Conservation (phyloP, 1,139 yeast species). For the Lodderomyces metapsilosis region DNA sequence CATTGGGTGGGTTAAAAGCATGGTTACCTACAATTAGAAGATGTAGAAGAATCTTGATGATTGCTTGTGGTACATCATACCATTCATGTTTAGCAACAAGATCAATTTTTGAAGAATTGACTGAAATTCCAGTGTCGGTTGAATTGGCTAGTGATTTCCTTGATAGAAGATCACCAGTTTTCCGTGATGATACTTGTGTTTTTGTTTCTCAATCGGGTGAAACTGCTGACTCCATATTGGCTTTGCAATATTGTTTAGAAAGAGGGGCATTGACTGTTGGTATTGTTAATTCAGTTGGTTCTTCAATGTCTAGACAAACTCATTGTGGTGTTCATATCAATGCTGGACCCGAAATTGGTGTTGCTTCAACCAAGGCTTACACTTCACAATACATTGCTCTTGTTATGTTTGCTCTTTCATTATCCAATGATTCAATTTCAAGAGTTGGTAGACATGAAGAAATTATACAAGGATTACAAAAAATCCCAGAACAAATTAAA, state of each 20-base stretch:
- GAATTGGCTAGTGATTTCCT: slow-evolving; percentile 97
- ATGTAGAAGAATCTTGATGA: slow-evolving; percentile 94
- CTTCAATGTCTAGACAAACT: slow-evolving; percentile 91
- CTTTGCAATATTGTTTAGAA: slow-evolving; percentile 92
- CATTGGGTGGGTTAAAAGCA: slow-evolving; percentile 86
- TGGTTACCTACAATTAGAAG: slow-evolving; percentile 88
- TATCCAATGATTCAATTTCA: slow-evolving; percentile 88
- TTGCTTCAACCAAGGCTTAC: slow-evolving; percentile 99
- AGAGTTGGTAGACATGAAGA: slow-evolving; percentile 72
- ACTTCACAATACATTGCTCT: slow-evolving; percentile 97
- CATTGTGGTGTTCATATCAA: slow-evolving; percentile 99
- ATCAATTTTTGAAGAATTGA: slow-evolving; percentile 92
- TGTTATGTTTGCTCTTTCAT: slow-evolving; percentile 92
- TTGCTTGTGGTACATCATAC: slow-evolving; percentile 99
- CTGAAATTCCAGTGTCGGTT: slow-evolving; percentile 93
- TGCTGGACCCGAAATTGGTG: slow-evolving; percentile 99
- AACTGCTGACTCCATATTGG: slow-evolving; percentile 97
- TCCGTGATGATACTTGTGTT: slow-evolving; percentile 96
- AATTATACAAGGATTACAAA: slow-evolving; percentile 81
- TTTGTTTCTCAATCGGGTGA: slow-evolving; percentile 99
- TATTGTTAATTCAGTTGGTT: slow-evolving; percentile 91
- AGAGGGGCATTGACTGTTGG: slow-evolving; percentile 98
- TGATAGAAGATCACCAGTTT: slow-evolving; percentile 93
- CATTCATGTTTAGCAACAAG: slow-evolving; percentile 98
- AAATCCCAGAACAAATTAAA: slow-evolving; percentile 83